phyloP scores from a whole-genome alignment of 1,284 basidiomycete species.

The Apiotrichum mycotoxinovorans region DNA sequence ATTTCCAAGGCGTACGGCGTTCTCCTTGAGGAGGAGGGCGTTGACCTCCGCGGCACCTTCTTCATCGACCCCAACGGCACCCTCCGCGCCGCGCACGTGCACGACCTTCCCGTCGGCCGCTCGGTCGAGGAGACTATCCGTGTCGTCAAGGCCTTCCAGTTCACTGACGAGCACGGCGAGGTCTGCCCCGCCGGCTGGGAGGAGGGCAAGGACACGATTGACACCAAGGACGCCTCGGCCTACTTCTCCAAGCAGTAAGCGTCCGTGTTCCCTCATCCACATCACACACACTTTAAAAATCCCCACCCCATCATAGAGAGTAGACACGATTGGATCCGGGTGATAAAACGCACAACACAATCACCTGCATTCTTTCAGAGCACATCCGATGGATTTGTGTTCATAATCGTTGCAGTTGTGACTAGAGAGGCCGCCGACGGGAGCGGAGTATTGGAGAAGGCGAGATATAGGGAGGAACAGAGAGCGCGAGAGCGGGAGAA shows the following conservation, averaged over 20 bases:
- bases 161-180: conserved; percentile 72
- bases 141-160: conserved; percentile 84
- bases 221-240: conserved; percentile 59
- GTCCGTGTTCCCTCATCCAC: conserved; percentile 1
- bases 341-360: background rate
- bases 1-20: conserved; percentile 68
- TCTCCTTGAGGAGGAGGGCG: conserved; percentile 76
- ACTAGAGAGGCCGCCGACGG: background rate
- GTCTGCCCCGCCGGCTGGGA: conserved; percentile 86
- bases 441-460: background rate
- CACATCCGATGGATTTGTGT: conserved; percentile 4
- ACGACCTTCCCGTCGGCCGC: conserved; percentile 84
- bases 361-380: background rate
- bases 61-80: conserved; percentile 83
- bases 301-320: background rate
- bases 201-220: conserved; percentile 42
- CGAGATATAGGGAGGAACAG: too few species aligned
- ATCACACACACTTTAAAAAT: background rate
- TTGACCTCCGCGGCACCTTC: conserved; percentile 81
- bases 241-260: conserved; percentile 61
- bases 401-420: background rate
- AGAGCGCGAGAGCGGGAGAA: background rate
- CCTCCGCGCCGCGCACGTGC: conserved; percentile 60
- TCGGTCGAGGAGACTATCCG: conserved; percentile 86
- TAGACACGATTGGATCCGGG: background rate